Evolutionary conservation across 2,329 filamentous ascomycete species (phyloP).

Genomic region (Xylaria sp.): DNA sequence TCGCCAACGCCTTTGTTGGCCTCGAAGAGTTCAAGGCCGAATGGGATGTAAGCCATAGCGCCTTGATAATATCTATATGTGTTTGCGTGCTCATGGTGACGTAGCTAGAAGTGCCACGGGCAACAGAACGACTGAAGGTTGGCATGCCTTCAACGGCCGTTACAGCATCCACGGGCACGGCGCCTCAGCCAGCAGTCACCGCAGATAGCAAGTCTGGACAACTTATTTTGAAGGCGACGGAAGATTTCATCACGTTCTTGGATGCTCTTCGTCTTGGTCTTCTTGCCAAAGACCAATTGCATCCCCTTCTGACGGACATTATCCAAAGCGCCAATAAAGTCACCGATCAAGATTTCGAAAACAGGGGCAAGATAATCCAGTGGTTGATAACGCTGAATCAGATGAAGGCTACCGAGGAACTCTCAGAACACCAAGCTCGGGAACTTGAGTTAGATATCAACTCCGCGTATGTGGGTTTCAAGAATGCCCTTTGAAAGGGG

Average conservation of each 20-base stretch:
- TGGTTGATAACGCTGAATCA: slow-evolving; percentile 98
- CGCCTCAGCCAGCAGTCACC: slow-evolving; percentile 50
- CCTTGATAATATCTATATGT: background rate
- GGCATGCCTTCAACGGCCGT: slow-evolving; percentile 87
- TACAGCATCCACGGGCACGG: slow-evolving; percentile 55
- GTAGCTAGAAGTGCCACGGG: slow-evolving; percentile 91
- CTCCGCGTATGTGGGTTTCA: slow-evolving; percentile 92
- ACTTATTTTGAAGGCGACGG: slow-evolving; percentile 86
- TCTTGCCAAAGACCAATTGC: slow-evolving; percentile 93
- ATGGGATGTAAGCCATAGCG: slow-evolving; percentile 72
- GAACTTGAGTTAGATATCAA: slow-evolving; percentile 94
- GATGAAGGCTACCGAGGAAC: slow-evolving; percentile 93
- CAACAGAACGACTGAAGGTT: slow-evolving; percentile 88
- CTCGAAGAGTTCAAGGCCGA: slow-evolving; percentile 88
- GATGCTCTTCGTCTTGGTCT: slow-evolving; percentile 93
- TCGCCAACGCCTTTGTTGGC: slow-evolving; percentile 85
- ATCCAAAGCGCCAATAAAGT: slow-evolving; percentile 98
- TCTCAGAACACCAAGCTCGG: slow-evolving; percentile 83
- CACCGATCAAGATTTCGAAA: slow-evolving; percentile 93
- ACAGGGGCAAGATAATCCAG: slow-evolving; percentile 94
- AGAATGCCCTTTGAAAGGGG: slow-evolving; percentile 64
- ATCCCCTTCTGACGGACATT: slow-evolving; percentile 90
- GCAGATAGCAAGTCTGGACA: slow-evolving; percentile 59
- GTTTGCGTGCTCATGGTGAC: slow-evolving; percentile 22
- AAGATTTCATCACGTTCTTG: slow-evolving; percentile 98